Conservation (phyloP, 2,329 filamentous ascomycete genomes). For the Talaromyces sp. region DNA sequence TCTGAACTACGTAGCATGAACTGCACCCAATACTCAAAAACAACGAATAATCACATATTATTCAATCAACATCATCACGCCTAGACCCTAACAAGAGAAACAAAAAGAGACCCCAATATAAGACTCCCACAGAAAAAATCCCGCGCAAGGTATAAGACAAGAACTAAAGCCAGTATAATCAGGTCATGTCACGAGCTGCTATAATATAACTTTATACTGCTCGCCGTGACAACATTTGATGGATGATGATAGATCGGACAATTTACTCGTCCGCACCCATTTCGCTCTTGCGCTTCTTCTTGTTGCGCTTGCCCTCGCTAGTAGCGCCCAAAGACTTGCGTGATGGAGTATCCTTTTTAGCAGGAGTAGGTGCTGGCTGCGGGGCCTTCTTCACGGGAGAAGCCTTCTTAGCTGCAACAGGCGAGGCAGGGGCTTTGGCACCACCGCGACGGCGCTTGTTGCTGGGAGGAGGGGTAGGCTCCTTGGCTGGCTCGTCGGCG, state of each 20-base stretch:
- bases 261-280: slow-evolving; percentile 28
- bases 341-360: slow-evolving; percentile 33
- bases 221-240: neutral
- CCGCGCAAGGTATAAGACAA: neutral
- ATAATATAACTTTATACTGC: neutral
- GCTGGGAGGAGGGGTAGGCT: slow-evolving; percentile 45
- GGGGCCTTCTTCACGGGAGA: slow-evolving; percentile 35
- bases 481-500: slow-evolving; percentile 36
- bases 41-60: neutral
- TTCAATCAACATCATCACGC: neutral
- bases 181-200: neutral
- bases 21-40: neutral
- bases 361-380: slow-evolving; percentile 17
- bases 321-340: slow-evolving; percentile 30
- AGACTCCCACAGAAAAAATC: neutral
- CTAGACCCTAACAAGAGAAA: neutral
- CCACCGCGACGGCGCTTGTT: slow-evolving; percentile 49
- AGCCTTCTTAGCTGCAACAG: slow-evolving; percentile 38
- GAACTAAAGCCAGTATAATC: neutral
- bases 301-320: slow-evolving; percentile 36
- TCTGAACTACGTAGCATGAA: neutral
- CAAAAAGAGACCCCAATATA: neutral
- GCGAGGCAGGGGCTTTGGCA: slow-evolving; percentile 31
- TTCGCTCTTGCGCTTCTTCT: slow-evolving; percentile 52
- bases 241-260: too few relatives aligned